Evolutionary conservation across 2,329 filamentous ascomycete species (phyloP).

Genomic region (Elsinoe batatas): DNA sequence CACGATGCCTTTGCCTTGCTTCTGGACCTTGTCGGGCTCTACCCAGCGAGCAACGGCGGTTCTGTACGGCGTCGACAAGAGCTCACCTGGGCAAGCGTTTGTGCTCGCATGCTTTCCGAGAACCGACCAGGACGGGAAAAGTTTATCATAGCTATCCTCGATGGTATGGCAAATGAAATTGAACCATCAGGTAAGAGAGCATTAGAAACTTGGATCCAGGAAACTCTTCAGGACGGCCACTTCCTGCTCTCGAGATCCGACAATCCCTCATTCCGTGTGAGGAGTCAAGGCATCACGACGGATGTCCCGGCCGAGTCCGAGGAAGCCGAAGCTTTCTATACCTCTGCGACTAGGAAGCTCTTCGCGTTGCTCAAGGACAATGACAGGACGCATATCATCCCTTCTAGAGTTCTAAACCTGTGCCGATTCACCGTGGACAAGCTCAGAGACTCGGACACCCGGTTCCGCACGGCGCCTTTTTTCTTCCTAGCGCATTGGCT

Average conservation of each 20-base stretch:
- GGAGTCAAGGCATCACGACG: slow-evolving; percentile 61
- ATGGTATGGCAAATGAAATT: slow-evolving; percentile 76
- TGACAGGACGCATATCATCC: slow-evolving; percentile 67
- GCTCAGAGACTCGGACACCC: slow-evolving; percentile 51
- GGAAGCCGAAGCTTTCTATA: slow-evolving; percentile 80
- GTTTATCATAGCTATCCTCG: slow-evolving; percentile 73
- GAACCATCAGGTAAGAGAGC: slow-evolving; percentile 85
- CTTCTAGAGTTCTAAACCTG: slow-evolving; percentile 73
- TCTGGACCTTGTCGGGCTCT: slow-evolving; percentile 77
- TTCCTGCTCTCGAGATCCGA: slow-evolving; percentile 82
- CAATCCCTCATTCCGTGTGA: slow-evolving; percentile 58
- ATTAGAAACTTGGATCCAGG: slow-evolving; percentile 91
- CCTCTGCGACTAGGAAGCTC: slow-evolving; percentile 65
- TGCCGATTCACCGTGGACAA: slow-evolving; percentile 74
- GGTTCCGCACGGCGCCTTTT: slow-evolving; percentile 60
- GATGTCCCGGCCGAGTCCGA: slow-evolving; percentile 64
- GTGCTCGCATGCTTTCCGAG: slow-evolving; percentile 71
- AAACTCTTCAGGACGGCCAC: slow-evolving; percentile 82
- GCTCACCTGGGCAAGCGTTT: slow-evolving; percentile 79
- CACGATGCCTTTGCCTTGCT: slow-evolving; percentile 79
- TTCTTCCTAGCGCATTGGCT: slow-evolving; percentile 89
- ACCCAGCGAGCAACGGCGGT: slow-evolving; percentile 73
- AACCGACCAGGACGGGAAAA: slow-evolving; percentile 67
- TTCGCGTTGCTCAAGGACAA: slow-evolving; percentile 82
- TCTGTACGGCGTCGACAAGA: slow-evolving; percentile 46